Evolutionary conservation across 202 grass and related monocot genomes (phyloP), one percentile per base, ranked within the genome.

Genomic region (Schoenoplectus triqueter): DNA sequence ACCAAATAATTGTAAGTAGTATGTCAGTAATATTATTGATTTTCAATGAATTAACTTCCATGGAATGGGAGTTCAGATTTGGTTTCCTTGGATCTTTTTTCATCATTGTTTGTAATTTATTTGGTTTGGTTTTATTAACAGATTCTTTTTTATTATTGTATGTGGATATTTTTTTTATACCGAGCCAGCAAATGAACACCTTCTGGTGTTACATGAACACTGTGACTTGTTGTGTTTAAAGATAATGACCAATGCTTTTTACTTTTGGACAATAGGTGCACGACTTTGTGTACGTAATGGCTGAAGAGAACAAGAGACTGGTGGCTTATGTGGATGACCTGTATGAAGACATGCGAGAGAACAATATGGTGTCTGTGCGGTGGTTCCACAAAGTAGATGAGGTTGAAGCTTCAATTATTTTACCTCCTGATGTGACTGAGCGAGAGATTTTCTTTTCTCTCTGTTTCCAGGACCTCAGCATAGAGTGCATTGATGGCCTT

Each of bases 401-500:
- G 85, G 86, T 98, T 91, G 87, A 79, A 87, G 13, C 65, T 31
- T 42, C 48, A 7, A 52, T 86, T 86, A 49, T 77, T 63, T 89
- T 92, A 77, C 87, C 91, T 83, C 77, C 62, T 8, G 91, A 93
- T 89, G 68, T 82, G 10, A 75, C 88, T 51, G 89, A 89, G 69
- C 91, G 69, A 73, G 95, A 98, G 69, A 91, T 98, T 80, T 98
- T 95, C 91, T 92, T 93, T 87, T 93, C 95, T 60, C 86, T 85
- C 69, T 90, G 95, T 63, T 67, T 89, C 88, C 95, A 98, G 90
- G 91, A 98, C 81, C 87, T 98, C 80, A 95, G 87, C 69, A 88
- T 98, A 74, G 95, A 95, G 88, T 98, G 95, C 88, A 98, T 98
- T 59, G 93, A 98, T 85, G 95, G 95, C 72, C 89, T 98, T 85